Evolutionary conservation across 1,284 basidiomycete species (phyloP).

Genomic region (Ceratobasidium sp.): DNA sequence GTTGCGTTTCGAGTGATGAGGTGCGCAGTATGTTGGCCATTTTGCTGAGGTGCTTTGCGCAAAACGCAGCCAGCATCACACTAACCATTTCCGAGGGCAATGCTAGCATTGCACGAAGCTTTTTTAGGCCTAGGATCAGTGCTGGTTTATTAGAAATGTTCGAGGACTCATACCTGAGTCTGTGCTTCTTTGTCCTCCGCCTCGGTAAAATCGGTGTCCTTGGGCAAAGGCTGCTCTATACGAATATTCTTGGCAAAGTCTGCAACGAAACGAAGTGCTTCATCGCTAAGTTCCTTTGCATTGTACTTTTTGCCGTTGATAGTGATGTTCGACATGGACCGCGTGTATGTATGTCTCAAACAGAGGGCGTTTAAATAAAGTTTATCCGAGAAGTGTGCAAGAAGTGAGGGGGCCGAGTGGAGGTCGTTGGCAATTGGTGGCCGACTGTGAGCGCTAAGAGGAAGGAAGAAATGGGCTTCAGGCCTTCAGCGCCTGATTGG

Average conservation of each 20-base stretch:
- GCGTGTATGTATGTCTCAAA: no score
- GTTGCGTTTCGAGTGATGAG: constrained; percentile 9
- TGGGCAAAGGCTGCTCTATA: constrained; percentile 13
- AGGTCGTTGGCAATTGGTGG: no score
- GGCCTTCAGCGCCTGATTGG: background rate
- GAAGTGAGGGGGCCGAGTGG: no score
- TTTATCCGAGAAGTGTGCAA: no score
- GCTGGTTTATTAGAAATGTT: background rate
- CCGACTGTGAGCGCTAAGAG: no score
- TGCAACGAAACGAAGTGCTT: background rate
- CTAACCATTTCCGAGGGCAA: constrained; percentile 1
- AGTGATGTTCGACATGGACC: background rate
- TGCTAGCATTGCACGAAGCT: constrained; percentile 14
- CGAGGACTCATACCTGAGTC: constrained; percentile 8
- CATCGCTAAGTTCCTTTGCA: background rate
- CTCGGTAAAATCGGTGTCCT: background rate
- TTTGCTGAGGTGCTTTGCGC: constrained; percentile 5
- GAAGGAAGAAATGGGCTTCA: background rate
- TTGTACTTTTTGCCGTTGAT: constrained; percentile 1
- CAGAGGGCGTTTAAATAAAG: no score
- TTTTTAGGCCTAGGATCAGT: background rate
- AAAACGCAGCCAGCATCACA: constrained; percentile 12
- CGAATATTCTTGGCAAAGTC: background rate
- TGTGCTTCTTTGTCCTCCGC: constrained; percentile 24
- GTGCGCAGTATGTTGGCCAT: constrained; percentile 1